phyloP scores from a whole-genome alignment of 228 moss, liverwort and hornwort species.

The Sphagnum fallax region DNA sequence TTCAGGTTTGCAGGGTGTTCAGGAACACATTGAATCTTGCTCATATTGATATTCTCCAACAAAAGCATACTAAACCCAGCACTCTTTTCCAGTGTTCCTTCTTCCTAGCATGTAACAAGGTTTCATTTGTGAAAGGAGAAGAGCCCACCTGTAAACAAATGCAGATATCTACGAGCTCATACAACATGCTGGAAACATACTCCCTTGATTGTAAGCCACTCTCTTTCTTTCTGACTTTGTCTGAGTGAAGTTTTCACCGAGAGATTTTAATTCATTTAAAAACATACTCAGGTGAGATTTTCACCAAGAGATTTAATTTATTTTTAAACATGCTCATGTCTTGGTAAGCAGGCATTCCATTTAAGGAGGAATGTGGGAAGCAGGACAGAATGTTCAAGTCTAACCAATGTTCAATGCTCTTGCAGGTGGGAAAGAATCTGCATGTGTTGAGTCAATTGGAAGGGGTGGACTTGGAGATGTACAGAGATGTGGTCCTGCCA shows the following conservation, averaged over 20 bases:
- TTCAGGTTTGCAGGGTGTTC: no score
- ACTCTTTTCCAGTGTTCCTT: no score
- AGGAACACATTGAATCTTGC: no score
- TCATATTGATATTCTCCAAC: no score
- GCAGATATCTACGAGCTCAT: slow-evolving; percentile 96
- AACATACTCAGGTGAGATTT: neutral
- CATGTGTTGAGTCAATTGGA: slow-evolving; percentile 95
- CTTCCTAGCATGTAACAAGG: no score
- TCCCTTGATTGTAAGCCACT: slow-evolving; percentile 81
- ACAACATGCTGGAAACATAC: slow-evolving; percentile 92
- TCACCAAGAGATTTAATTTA: neutral
- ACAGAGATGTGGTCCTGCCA: slow-evolving; percentile 92
- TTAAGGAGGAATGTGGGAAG: no score
- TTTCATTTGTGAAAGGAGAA: no score
- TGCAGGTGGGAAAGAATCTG: slow-evolving; percentile 93
- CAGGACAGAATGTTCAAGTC: no score
- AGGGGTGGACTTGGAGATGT: slow-evolving; percentile 96
- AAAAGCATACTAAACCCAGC: no score
- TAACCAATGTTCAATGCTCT: neutral
- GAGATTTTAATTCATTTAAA: no score
- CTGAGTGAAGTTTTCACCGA: neutral
- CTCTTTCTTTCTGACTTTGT: neutral
- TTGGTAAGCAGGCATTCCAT: slow-evolving; percentile 48
- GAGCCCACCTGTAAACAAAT: slow-evolving; percentile 35
- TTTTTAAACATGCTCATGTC: slow-evolving; percentile 38